These are phyloP conservation scores for Epicoccum nigrum DNA, from an alignment of 2,329 filamentous ascomycete genomes.

Conservation along the genomic window DNA sequence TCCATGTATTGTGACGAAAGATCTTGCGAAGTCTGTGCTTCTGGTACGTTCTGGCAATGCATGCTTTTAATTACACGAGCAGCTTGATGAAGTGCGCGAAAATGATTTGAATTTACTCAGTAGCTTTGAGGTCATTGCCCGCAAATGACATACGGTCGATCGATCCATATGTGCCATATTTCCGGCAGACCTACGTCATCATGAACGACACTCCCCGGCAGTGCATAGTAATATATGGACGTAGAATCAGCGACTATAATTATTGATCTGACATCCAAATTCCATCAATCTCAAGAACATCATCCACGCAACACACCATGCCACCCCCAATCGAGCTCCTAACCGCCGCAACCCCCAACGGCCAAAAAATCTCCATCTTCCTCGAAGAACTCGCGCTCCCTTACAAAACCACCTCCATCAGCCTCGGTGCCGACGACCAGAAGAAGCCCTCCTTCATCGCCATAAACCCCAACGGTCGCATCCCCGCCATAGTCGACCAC, in stretches of 20 bases:
- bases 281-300: neutral
- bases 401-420: conserved; percentile 52
- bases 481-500: conserved; percentile 78
- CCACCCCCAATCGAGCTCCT: conserved; percentile 67
- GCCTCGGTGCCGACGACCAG: conserved; percentile 71
- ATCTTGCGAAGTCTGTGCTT: too few relatives aligned
- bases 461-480: conserved; percentile 89
- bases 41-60: too few relatives aligned
- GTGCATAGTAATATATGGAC: neutral
- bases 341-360: conserved; percentile 83
- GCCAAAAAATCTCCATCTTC: conserved; percentile 82
- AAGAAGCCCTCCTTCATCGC: conserved; percentile 82
- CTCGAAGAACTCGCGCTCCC: conserved; percentile 73
- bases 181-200: conserved; percentile 1
- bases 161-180: neutral
- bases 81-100: too few relatives aligned
- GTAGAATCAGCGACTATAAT: too few relatives aligned
- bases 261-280: too few relatives aligned
- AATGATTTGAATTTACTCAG: too few relatives aligned
- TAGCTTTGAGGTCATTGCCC: neutral
- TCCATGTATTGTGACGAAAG: too few relatives aligned
- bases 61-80: too few relatives aligned
- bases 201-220: neutral
- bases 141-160: neutral
- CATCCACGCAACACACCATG: conserved; percentile 40